phyloP scores from a whole-genome alignment of 208 protist species.

The Herpetomonas tarakana region DNA sequence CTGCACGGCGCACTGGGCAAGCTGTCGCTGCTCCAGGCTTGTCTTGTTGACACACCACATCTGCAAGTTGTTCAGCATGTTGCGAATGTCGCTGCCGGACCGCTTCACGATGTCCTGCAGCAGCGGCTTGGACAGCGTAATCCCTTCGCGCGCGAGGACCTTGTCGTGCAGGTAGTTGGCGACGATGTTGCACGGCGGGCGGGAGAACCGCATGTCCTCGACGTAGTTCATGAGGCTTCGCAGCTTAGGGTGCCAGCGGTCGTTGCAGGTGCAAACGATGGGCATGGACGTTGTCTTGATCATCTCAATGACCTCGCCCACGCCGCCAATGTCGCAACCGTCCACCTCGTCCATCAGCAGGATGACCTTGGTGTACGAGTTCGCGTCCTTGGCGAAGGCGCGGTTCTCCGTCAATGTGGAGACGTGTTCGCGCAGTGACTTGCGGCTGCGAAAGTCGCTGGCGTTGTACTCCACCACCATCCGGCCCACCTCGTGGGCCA shows the following conservation, averaged over 20 bases:
- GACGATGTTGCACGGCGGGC: slow-evolving; percentile 86
- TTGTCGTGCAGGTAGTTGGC: slow-evolving; percentile 84
- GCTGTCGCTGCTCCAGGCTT: slow-evolving; percentile 56
- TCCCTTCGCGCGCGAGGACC: slow-evolving; percentile 88
- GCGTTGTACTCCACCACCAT: slow-evolving; percentile 99
- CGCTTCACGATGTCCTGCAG: slow-evolving; percentile 89
- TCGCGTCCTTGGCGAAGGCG: slow-evolving; percentile 55
- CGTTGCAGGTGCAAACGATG: slow-evolving; percentile 99
- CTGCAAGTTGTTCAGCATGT: slow-evolving; percentile 96
- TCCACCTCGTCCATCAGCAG: slow-evolving; percentile 99
- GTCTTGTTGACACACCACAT: slow-evolving; percentile 77
- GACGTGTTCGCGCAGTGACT: slow-evolving; percentile 83
- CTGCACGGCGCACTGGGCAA: slow-evolving; percentile 62
- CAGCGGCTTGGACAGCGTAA: slow-evolving; percentile 79
- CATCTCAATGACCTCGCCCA: slow-evolving; percentile 95
- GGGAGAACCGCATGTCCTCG: slow-evolving; percentile 93
- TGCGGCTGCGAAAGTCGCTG: slow-evolving; percentile 96
- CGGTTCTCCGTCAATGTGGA: slow-evolving; percentile 69
- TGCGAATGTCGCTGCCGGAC: slow-evolving; percentile 95
- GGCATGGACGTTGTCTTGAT: slow-evolving; percentile 93
- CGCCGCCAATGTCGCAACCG: slow-evolving; percentile 98
- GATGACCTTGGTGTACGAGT: slow-evolving; percentile 72
- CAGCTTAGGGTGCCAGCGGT: slow-evolving; percentile 94
- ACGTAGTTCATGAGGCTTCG: slow-evolving; percentile 94
- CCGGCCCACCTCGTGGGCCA: slow-evolving; percentile 85